Base-by-base conservation (phyloP, 1,139 yeast genomes). In the Saccharomyces hybrid region DNA sequence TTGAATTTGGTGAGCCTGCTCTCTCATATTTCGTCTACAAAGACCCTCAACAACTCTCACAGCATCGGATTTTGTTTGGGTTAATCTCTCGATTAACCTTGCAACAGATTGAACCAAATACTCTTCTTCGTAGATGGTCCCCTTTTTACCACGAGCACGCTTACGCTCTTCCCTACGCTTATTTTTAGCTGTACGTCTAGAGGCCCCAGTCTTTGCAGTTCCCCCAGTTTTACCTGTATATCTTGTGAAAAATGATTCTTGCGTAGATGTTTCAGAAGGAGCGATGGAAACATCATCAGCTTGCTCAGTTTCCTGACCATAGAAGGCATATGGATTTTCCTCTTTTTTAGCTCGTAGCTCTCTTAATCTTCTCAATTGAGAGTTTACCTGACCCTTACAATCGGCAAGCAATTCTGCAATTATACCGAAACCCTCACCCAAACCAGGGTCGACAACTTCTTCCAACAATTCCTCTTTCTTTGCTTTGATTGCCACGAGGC, bases 211-310 rank as follows among this genome's bases (percentile, higher is more conserved):
- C 69, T 88, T 87, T 4, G 98, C 99, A 2, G 99, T 93, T 24
- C 96, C 96, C 0, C 86, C 79, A 0, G 98, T 90, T 71, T 91
- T 90, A 60, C 98, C 98, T 0, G 99, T 93, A 70, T 93, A 93
- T 67, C 96, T 80, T 0, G 99, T 93, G 73, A 90, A 88, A 69
- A 91, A 88, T 0, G 98, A 90, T 29, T 95, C 95, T 11, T 90
- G 86, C 0, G 96, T 88, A 0, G 96, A 87, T 0, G 96, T 85
- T 68, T 90, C 97, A 0, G 97, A 87, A 1, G 96, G 95, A 0
- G 98, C 98, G 59, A 95, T 80, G 0, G 98, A 91, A 2, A 95
- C 95, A 69, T 91, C 88, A 70, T 93, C 99, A 0, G 96, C 93
- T 14, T 87, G 81, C 60, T 88, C 95, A 50, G 79, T 75, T 56